Evolutionary conservation across 352 stramenopile genomes (phyloP), one percentile per base, ranked within the genome.

Genomic region (Globisporangium alternatum): DNA sequence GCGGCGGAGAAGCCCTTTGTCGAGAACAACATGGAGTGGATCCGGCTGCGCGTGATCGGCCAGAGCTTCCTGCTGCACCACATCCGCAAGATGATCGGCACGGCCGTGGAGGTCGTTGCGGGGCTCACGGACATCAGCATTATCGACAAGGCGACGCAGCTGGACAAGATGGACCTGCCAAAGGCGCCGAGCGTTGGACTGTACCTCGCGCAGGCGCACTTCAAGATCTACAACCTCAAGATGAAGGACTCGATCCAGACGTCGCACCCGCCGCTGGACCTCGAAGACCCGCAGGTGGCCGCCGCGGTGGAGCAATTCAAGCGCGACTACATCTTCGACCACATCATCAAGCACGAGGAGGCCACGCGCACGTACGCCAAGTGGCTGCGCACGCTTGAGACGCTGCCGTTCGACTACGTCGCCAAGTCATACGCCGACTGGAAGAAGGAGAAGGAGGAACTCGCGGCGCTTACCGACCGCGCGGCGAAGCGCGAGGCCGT

Each of bases 61-160:
- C 97, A 99, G 72, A 98, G 94, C 48, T 99, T 99, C 74, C 70
- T 99, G 43, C 73, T 99, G 43, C 93, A 99, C 70, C 97, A 99
- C 74, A 99, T 99, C 67, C 95, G 97, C 49, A 99, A 99, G 77
- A 99, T 99, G 97, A 93, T 99, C 43, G 88, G 86, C 49, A 86
- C 72, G 54, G 82, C 84, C 1, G 80, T 90, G 22, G 88, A 96
- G 55, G 71, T 96, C 37, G 75, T 94, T 28, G 79, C 83, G 7
- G 84, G 82, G 13, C 70, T 88, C 9, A 80, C 83, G 15, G 62
- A 73, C 17, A 56, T 71, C 8, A 66, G 64, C 13, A 86, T 85
- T 0, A 90, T 96, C 54, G 64, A 77, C 28, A 72, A 70, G 2
- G 83, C 84, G 22, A 89, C 83, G 53, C 64, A 83, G 62, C 62